Percentiles rank a stretch among this genome's conserved stretches.
phyloP scores from a whole-genome alignment of 176 grass and related monocot genomes.

The Juncus inflexus region DNA sequence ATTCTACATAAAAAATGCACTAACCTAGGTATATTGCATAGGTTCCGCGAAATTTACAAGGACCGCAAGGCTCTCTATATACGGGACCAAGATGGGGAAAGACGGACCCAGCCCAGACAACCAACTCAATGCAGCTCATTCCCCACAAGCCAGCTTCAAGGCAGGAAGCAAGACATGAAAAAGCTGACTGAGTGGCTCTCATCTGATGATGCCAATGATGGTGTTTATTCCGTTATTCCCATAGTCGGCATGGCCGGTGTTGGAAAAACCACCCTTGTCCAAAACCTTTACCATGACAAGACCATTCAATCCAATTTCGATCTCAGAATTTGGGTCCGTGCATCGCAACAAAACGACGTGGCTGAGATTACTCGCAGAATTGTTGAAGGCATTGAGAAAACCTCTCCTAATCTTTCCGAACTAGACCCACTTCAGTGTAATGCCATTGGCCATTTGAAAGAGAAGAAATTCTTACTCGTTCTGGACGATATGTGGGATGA shows the following conservation, averaged over 20 bases:
- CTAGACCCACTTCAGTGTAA: slow-evolving; percentile 26
- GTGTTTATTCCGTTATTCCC: slow-evolving; percentile 16
- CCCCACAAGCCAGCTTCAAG: slow-evolving; percentile 5
- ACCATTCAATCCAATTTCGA: slow-evolving; percentile 11
- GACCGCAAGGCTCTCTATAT: slow-evolving; percentile 31
- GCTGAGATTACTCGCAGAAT: slow-evolving; percentile 8
- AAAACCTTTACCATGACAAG: slow-evolving; percentile 21
- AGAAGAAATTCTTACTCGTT: slow-evolving; percentile 42
- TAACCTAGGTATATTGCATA: slow-evolving; percentile 21
- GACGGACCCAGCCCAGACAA: background rate
- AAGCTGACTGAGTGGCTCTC: slow-evolving; percentile 27
- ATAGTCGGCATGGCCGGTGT: slow-evolving; percentile 42
- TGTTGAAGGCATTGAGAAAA: slow-evolving; percentile 2
- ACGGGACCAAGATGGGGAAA: slow-evolving; percentile 20
- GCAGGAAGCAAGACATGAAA: slow-evolving; percentile 20
- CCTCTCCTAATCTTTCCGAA: background rate
- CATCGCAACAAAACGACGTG: slow-evolving; percentile 28
- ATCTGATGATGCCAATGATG: background rate
- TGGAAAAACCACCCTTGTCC: slow-evolving; percentile 41
- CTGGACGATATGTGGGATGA: slow-evolving; percentile 54
- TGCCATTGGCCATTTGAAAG: slow-evolving; percentile 18
- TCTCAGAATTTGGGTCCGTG: slow-evolving; percentile 26
- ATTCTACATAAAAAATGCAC: background rate
- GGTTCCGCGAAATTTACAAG: slow-evolving; percentile 23
- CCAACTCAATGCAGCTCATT: slow-evolving; percentile 23